These are phyloP conservation scores for Phaeosphaeriaceae sp. DNA, from an alignment of 2,329 filamentous ascomycete species.

Conservation along the genomic window DNA sequence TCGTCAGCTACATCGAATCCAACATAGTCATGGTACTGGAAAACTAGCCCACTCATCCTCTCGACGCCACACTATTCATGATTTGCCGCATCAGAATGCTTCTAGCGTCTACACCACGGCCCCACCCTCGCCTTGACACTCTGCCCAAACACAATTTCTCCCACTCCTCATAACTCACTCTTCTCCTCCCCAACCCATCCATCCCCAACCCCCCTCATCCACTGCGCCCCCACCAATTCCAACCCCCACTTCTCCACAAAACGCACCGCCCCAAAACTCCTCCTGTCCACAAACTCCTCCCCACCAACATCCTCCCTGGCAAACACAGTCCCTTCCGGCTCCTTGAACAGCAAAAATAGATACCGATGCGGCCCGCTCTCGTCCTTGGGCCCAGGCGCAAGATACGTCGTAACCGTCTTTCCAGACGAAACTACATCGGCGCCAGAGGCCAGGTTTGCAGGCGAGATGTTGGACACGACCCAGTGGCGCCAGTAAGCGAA, in stretches of 20 bases:
- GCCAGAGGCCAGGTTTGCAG: neutral
- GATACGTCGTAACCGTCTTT: constrained; percentile 37
- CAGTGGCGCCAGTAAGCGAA: constrained; percentile 64
- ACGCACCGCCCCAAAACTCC: constrained; percentile 34
- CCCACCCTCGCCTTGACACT: too few species aligned
- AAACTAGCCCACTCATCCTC: too few species aligned
- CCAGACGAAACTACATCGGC: constrained; percentile 18
- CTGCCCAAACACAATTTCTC: too few species aligned
- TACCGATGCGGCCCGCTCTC: constrained; percentile 46
- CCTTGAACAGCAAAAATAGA: constrained; percentile 38
- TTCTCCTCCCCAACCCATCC: constrained; percentile 35
- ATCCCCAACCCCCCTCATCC: constrained; percentile 47
- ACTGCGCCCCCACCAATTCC: constrained; percentile 43
- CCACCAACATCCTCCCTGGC: constrained; percentile 41
- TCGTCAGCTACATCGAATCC: too few species aligned
- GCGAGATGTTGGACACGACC: constrained; percentile 47
- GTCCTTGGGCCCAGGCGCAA: constrained; percentile 44
- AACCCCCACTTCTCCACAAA: constrained; percentile 33
- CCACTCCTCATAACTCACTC: constrained; percentile 14
- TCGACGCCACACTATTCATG: too few species aligned
- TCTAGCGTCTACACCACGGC: too few species aligned
- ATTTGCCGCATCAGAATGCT: too few species aligned
- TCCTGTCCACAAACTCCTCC: constrained; percentile 45
- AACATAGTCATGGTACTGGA: too few species aligned
- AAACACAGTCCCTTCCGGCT: constrained; percentile 28